Evolutionary conservation across 2,329 filamentous ascomycete species (phyloP).

Genomic region (Lecanoromycetidae sp.): DNA sequence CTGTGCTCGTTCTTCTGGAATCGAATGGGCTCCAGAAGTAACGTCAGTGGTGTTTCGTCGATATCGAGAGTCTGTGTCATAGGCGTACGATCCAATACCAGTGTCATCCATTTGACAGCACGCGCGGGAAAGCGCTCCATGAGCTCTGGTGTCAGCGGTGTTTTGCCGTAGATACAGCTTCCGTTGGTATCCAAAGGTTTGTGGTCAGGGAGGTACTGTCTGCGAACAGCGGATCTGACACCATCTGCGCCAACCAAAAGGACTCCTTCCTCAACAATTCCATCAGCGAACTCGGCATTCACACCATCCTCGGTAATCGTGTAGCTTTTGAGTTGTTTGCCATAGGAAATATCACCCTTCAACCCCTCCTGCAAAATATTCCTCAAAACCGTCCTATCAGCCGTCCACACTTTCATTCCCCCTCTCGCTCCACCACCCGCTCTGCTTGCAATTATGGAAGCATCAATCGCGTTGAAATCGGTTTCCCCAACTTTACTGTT

Average conservation of each 20-base stretch:
- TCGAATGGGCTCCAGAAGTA: not conserved
- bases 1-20: not conserved
- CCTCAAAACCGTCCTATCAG: slow-evolving; percentile 27
- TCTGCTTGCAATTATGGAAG: too few species aligned
- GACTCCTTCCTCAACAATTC: slow-evolving; percentile 23
- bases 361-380: slow-evolving; percentile 24
- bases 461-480: not conserved
- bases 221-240: slow-evolving; percentile 27
- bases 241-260: slow-evolving; percentile 33
- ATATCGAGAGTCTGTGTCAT: slow-evolving; percentile 19
- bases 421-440: too few species aligned
- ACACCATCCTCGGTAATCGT: slow-evolving; percentile 19
- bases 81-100: slow-evolving; percentile 7
- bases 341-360: slow-evolving; percentile 24
- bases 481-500: not conserved
- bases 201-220: slow-evolving; percentile 28
- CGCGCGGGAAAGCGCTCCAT: slow-evolving; percentile 27
- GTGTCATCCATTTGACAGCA: slow-evolving; percentile 27
- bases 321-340: slow-evolving; percentile 22
- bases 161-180: slow-evolving; percentile 33
- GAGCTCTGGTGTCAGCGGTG: slow-evolving; percentile 26
- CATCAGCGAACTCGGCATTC: slow-evolving; percentile 26
- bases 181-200: slow-evolving; percentile 29
- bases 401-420: slow-evolving; percentile 19
- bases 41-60: slow-evolving; percentile 4